Evolutionary conservation across 2,329 filamentous ascomycete species (phyloP).

Genomic region (Lasiodiplodia sp.): DNA sequence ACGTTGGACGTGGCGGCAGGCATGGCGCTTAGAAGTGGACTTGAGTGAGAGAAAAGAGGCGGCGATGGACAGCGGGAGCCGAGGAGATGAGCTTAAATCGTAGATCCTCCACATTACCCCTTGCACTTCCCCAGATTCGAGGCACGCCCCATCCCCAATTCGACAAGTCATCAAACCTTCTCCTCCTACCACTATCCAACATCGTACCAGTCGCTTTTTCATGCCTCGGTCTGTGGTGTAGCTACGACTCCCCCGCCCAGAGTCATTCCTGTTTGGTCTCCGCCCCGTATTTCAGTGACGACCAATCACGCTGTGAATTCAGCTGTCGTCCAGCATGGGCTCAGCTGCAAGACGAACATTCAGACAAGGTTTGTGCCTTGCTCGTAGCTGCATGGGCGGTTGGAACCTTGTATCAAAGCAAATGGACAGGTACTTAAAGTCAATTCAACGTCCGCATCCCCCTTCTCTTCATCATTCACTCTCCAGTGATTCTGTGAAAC

Average conservation of each 20-base stretch:
- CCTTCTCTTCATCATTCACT: neutral
- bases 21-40: neutral
- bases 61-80: neutral
- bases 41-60: neutral
- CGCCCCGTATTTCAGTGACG: neutral
- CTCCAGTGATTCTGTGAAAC: neutral
- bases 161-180: conserved; percentile 18
- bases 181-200: conserved; percentile 8
- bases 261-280: neutral
- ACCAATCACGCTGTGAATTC: conserved; percentile 3
- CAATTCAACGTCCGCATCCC: neutral
- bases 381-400: neutral
- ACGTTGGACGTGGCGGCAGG: neutral
- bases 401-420: neutral
- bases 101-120: conserved; percentile 29
- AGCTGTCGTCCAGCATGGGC: neutral
- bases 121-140: conserved; percentile 24
- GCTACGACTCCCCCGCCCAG: neutral
- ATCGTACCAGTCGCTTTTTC: neutral
- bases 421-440: neutral
- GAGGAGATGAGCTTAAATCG: conserved; percentile 25
- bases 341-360: neutral
- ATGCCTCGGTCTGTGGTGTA: conserved; percentile 20
- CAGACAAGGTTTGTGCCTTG: neutral
- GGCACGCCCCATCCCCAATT: conserved; percentile 11